Evolutionary conservation across 108 stramenopile genomes (phyloP).

Genomic region (Parmales sp.): DNA sequence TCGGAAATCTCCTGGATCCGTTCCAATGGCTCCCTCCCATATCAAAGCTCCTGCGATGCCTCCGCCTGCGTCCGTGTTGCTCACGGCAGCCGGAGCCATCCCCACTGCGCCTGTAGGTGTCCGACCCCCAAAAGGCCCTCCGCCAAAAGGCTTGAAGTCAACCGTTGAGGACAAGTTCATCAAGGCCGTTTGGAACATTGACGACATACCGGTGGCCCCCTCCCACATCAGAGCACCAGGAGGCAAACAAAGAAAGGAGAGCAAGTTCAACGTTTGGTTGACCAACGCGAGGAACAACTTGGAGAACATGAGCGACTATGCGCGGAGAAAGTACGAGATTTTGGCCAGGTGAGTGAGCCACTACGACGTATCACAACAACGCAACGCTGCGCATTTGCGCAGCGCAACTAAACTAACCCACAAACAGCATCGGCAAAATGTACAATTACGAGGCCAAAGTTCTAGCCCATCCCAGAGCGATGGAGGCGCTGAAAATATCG

Average conservation of each 20-base stretch:
- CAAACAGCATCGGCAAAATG: neutral
- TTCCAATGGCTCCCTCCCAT: neutral
- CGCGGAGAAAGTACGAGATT: constrained; percentile 9
- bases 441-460: constrained; percentile 6
- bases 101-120: neutral
- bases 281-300: neutral
- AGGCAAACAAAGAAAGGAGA: neutral
- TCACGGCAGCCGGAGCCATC: neutral
- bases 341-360: too few relatives aligned
- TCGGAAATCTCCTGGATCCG: neutral
- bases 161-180: constrained; percentile 4
- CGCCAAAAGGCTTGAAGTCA: neutral
- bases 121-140: neutral
- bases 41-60: neutral
- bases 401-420: too few relatives aligned
- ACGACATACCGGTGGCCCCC: neutral
- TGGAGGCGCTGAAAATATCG: neutral
- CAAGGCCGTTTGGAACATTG: neutral
- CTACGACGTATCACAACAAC: too few relatives aligned
- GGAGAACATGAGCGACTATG: neutral
- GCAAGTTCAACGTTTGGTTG: too few relatives aligned
- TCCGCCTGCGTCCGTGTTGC: neutral
- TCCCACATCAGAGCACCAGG: neutral
- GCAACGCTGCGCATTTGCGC: too few relatives aligned
- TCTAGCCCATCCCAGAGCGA: neutral